Conservation (phyloP, 2,329 filamentous ascomycete genomes). For the Colletotrichum orchidophilum region DNA sequence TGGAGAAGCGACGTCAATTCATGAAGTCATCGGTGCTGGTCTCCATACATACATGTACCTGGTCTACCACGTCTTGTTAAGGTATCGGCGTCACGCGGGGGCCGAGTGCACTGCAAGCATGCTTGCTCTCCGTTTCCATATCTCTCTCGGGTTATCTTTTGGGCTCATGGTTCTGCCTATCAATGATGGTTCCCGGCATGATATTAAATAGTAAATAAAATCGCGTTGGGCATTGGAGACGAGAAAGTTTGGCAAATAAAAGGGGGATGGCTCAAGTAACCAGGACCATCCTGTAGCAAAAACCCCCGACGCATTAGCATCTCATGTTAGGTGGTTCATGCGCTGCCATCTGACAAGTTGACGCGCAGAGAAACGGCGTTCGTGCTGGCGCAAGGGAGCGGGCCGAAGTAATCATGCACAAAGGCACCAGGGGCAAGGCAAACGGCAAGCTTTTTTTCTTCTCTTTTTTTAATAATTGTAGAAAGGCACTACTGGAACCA, state of each 20-base stretch:
- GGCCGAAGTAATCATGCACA: not conserved
- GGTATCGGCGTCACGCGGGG: not conserved
- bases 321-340: constrained; percentile 17
- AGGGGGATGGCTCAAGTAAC: not conserved
- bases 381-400: constrained; percentile 6
- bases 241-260: not conserved
- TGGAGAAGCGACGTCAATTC: not conserved
- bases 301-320: constrained; percentile 6
- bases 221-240: not conserved
- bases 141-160: not conserved
- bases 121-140: not conserved
- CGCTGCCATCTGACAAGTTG: constrained; percentile 12
- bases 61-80: not conserved
- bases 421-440: not conserved
- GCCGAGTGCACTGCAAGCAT: not conserved
- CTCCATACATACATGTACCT: not conserved
- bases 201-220: not conserved
- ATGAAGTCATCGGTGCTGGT: not conserved
- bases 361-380: constrained; percentile 7
- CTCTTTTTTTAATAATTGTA: too few species aligned
- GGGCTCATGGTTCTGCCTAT: not conserved
- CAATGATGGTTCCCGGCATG: not conserved
- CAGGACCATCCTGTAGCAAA: not conserved
- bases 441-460: not conserved
- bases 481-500: not conserved